Conservation (phyloP, 345 rosid species). For the Hypericum androsaemum region DNA sequence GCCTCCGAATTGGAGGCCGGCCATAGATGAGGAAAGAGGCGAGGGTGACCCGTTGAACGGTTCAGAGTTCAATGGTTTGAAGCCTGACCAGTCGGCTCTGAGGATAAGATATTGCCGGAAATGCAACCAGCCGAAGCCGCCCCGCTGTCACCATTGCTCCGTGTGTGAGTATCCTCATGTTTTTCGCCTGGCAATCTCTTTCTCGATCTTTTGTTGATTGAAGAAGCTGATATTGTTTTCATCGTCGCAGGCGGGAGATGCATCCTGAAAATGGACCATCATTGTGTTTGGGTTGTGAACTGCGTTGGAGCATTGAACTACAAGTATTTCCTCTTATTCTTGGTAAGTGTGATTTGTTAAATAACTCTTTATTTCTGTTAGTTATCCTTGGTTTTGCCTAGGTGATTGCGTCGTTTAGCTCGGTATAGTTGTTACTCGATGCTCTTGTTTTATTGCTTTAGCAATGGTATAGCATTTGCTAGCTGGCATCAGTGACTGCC, state of each 20-base stretch:
- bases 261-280: constrained; percentile 93
- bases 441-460: too few species aligned
- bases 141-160: constrained; percentile 95
- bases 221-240: constrained; percentile 15
- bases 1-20: constrained; percentile 85
- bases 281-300: constrained; percentile 99
- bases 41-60: constrained; percentile 67
- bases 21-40: constrained; percentile 65
- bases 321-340: constrained; percentile 86
- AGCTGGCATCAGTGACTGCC: too few species aligned
- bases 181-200: background rate
- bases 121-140: constrained; percentile 84
- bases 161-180: constrained; percentile 51
- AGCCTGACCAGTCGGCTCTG: constrained; percentile 46
- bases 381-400: too few species aligned
- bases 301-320: constrained; percentile 94
- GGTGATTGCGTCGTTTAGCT: too few species aligned
- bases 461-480: too few species aligned
- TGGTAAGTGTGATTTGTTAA: constrained; percentile 46
- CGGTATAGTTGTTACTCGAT: too few species aligned
- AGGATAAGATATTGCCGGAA: constrained; percentile 75
- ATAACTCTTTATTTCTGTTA: background rate
- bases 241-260: constrained; percentile 71
- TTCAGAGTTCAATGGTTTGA: constrained; percentile 46
- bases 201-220: constrained; percentile 1